Base-by-base conservation (phyloP, 2,329 filamentous ascomycete species). In the Clonostachys solani region DNA sequence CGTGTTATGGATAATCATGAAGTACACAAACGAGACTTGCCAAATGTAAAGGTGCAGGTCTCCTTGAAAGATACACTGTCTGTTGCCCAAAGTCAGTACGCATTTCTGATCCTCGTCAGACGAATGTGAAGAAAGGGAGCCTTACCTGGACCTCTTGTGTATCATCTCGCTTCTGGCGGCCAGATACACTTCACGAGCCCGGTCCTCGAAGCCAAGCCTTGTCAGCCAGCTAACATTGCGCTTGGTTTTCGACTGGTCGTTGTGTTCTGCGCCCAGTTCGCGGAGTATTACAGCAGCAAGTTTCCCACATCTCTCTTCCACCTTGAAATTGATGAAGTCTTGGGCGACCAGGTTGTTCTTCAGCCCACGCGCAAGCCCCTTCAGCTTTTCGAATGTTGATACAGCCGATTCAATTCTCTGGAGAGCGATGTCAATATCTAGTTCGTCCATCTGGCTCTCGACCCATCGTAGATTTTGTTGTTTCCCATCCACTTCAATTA, bases 391-490 rank as follows among this genome's bases (percentile, higher is more conserved):
- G 2, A 96, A 87, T 33, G 86, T 82, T 6, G 78, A 77, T 1
- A 97, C 94, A 0, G 94, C 88, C 17, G 85, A 80, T 57, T 96
- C 91, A 54, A 96, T 94, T 40, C 82, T 80, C 62, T 97, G 92
- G 44, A 96, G 77, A 0, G 94, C 92, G 58, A 99, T 92, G 57
- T 95, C 87, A 57, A 97, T 97, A 60, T 99, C 94, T 6, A 99
- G 80, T 60, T 95, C 90, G 61, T 99, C 94, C 65, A 99, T 88
- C 67, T 97, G 90, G 45, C 84, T 83, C 64, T 99, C 94, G 0
- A 99, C 90, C 90, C 90, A 96, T 46, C 92, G 87, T 42, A 99
- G 78, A 62, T 94, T 96, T 62, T 97, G 90, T 65, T 96, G 92
- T 59, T 95, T 95, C 43, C 94, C 94, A 59, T 97, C 94, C 13